Base-by-base conservation (phyloP, 345 rosid species). In the Cardamine resedifolia region DNA sequence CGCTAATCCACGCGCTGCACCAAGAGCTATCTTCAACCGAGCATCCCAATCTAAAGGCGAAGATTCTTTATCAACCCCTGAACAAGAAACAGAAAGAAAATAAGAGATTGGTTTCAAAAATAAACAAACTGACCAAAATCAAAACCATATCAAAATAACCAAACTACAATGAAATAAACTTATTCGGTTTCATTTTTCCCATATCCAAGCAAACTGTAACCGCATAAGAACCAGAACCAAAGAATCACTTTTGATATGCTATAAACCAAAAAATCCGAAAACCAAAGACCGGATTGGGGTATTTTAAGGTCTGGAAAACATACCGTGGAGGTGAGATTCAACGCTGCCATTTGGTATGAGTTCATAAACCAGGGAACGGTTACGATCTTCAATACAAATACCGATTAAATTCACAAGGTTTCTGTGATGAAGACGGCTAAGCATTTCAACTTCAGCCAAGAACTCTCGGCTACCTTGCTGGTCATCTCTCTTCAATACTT, bases 391-490 rank as follows among this genome's bases (percentile, higher is more conserved):
- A 10, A 85, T 84, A 78, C 99, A 95, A 70, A 95, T 91, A 49
- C 99, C 99, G 4, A 95, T 88, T 79, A 95, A 71, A 80, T 91
- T 89, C 71, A 95, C 99, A 62, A 95, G 77, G 79, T 95, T 91
- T 76, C 99, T 82, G 70, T 95, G 99, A 78, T 95, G 97, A 73
- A 95, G 87, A 58, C 97, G 99, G 66, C 97, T 95, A 75, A 95
- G 95, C 97, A 95, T 95, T 83, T 95, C 99, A 2, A 91, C 89
- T 79, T 95, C 97, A 7, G 99, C 96, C 79, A 91, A 81, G 85
- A 95, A 91, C 82, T 91, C 97, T 36, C 96, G 81, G 72, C 90
- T 79, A 31, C 97, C 96, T 80, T 95, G 99, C 31, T 87, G 96
- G 82, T 89, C 97, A 58, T 89, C 96, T 81, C 99, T 85, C 83